Evolutionary conservation across 2,329 filamentous ascomycete species (phyloP).

Genomic region (Davidsoniella neocaledoniae): DNA sequence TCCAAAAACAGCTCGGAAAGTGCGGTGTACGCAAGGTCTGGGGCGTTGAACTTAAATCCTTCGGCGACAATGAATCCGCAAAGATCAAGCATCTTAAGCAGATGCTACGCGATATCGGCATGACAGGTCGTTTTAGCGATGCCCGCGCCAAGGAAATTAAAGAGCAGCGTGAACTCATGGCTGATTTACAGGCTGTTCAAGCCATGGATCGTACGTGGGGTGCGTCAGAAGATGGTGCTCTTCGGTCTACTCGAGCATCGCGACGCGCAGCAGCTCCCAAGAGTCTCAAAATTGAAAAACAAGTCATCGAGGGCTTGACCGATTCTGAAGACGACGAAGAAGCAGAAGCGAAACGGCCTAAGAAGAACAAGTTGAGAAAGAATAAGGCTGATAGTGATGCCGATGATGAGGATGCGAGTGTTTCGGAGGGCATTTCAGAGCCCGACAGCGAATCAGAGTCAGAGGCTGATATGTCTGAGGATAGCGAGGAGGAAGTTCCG

Average conservation of each 20-base stretch:
- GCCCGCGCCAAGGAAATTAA: slow-evolving; percentile 76
- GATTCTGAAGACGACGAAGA: slow-evolving; percentile 17
- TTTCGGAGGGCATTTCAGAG: neutral
- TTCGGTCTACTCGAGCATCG: slow-evolving; percentile 24
- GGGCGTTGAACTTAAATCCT: slow-evolving; percentile 66
- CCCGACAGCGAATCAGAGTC: slow-evolving; percentile 5
- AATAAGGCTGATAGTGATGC: slow-evolving; percentile 41
- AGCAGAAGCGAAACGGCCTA: slow-evolving; percentile 11
- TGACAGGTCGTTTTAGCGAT: slow-evolving; percentile 75
- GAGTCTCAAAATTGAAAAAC: slow-evolving; percentile 18
- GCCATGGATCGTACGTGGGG: slow-evolving; percentile 74
- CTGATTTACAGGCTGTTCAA: slow-evolving; percentile 70
- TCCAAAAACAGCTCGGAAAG: slow-evolving; percentile 74
- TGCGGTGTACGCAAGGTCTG: slow-evolving; percentile 89
- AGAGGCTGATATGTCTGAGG: slow-evolving; percentile 6
- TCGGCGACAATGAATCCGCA: slow-evolving; percentile 49
- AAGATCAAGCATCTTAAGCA: slow-evolving; percentile 69
- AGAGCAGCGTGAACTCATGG: slow-evolving; percentile 66
- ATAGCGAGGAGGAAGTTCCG: slow-evolving; percentile 7
- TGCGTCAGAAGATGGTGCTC: slow-evolving; percentile 19
- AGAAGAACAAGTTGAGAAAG: slow-evolving; percentile 19
- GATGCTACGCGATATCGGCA: slow-evolving; percentile 68
- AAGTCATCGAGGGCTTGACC: slow-evolving; percentile 17
- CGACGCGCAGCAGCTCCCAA: slow-evolving; percentile 15
- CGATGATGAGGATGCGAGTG: neutral